A percentile compares a stretch with the other conserved stretches of the same genome.
Conservation (phyloP, 2,329 filamentous ascomycete genomes). For the Fusarium humuli region DNA sequence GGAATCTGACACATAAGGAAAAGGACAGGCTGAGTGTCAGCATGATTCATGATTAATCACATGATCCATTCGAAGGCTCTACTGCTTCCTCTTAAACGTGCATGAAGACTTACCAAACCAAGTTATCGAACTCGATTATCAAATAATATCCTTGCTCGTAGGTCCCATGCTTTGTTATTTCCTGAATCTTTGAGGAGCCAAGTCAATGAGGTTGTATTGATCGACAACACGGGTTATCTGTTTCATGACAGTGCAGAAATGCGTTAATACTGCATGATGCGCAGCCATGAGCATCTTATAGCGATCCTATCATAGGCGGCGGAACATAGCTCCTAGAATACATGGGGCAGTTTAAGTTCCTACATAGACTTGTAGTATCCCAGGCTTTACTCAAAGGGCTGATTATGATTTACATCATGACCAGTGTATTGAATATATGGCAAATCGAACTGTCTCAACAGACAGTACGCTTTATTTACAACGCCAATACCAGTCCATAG, state of each 20-base stretch:
- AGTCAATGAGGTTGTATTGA: neutral
- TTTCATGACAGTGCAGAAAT: slow-evolving; percentile 1
- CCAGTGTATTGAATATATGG: neutral
- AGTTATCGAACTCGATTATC: slow-evolving; percentile 2
- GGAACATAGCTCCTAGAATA: neutral
- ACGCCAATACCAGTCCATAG: neutral
- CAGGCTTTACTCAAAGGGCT: neutral
- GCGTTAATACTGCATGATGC: neutral
- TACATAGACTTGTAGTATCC: neutral
- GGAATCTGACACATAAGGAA: slow-evolving; percentile 8
- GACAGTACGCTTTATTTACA: neutral
- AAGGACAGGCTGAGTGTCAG: slow-evolving; percentile 33
- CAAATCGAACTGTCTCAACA: neutral
- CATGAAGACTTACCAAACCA: slow-evolving; percentile 31
- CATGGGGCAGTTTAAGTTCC: neutral
- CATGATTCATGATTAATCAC: slow-evolving; percentile 35
- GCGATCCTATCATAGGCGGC: neutral
- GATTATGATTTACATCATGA: neutral
- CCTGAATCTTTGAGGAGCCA: neutral
- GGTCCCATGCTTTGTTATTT: slow-evolving; percentile 4
- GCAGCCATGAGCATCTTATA: slow-evolving; percentile 1
- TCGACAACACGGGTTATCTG: neutral
- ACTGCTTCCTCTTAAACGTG: slow-evolving; percentile 21
- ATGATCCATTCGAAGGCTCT: slow-evolving; percentile 20
- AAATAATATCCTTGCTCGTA: neutral